A percentile compares a stretch with the other conserved stretches of the same genome.
phyloP scores from a whole-genome alignment of 306 rosid species.

The Begonia peltatifolia region DNA sequence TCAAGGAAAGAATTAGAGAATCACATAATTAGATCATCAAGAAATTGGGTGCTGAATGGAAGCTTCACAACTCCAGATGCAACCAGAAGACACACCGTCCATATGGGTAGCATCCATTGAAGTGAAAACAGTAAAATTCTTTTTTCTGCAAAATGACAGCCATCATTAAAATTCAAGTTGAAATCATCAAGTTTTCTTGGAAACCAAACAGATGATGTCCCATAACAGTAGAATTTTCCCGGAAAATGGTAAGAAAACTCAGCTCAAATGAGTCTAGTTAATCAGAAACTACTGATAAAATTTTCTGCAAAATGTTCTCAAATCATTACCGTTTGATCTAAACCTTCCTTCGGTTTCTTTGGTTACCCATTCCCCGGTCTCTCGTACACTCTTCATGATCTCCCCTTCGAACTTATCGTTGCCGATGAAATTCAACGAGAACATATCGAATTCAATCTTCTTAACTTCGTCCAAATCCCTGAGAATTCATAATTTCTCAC shows the following conservation, averaged over 20 bases:
- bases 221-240: too few relatives aligned
- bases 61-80: slow-evolving; percentile 67
- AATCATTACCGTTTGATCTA: slow-evolving; percentile 29
- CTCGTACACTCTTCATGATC: slow-evolving; percentile 53
- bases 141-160: slow-evolving; percentile 39
- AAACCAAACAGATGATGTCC: neutral
- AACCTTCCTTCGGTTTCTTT: slow-evolving; percentile 31
- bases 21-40: slow-evolving; percentile 63
- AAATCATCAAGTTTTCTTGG: neutral
- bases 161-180: neutral
- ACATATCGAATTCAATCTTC: slow-evolving; percentile 36
- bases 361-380: slow-evolving; percentile 62
- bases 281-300: neutral
- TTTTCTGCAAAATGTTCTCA: neutral
- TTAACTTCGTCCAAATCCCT: slow-evolving; percentile 38
- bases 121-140: slow-evolving; percentile 25
- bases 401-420: slow-evolving; percentile 34
- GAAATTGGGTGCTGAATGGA: slow-evolving; percentile 41
- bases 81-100: slow-evolving; percentile 45
- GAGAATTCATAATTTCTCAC: neutral
- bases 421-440: slow-evolving; percentile 25
- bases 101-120: slow-evolving; percentile 63
- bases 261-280: too few relatives aligned
- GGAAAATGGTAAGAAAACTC: too few relatives aligned
- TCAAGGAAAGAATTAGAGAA: neutral